phyloP scores from a whole-genome alignment of 2,329 filamentous ascomycete genomes.

The Fusarium continuum region DNA sequence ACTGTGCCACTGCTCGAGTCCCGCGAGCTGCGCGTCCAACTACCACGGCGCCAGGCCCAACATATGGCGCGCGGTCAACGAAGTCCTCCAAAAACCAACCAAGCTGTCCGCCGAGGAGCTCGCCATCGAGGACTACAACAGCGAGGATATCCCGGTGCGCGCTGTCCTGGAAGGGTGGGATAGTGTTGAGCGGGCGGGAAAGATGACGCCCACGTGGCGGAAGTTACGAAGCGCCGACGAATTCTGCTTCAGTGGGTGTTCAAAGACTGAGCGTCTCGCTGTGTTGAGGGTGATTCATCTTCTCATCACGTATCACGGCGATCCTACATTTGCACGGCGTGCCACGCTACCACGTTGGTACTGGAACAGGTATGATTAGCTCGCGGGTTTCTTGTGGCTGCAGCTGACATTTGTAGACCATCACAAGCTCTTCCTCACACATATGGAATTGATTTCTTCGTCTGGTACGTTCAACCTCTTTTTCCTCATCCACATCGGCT shows the following conservation, averaged over 20 bases:
- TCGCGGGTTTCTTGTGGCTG: rapidly evolving
- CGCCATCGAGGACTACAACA: conserved; percentile 27
- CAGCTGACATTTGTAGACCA: conserved; percentile 31
- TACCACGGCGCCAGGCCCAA: conserved; percentile 19
- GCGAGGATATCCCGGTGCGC: conserved; percentile 41
- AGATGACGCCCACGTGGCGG: conserved; percentile 42
- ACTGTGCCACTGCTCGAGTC: conserved; percentile 27
- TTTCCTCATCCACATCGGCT: rapidly evolving
- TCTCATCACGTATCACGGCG: conserved; percentile 41
- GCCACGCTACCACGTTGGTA: conserved; percentile 42
- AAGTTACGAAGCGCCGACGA: conserved; percentile 42
- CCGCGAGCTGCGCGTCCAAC: not conserved
- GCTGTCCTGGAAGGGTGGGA: conserved; percentile 45
- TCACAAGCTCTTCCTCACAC: conserved; percentile 44
- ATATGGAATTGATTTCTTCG: conserved; percentile 46
- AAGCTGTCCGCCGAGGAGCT: conserved; percentile 28
- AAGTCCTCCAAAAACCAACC: conserved; percentile 18
- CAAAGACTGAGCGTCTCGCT: conserved; percentile 38
- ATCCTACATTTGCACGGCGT: conserved; percentile 34
- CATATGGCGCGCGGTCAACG: conserved; percentile 43
- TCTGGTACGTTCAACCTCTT: conserved; percentile 35
- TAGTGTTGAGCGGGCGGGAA: conserved; percentile 39
- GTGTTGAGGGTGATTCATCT: conserved; percentile 40
- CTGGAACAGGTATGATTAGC: conserved; percentile 34
- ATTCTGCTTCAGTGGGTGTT: conserved; percentile 32